Conservation (phyloP, 345 rosid genomes). For the Rubroshorea leprosula region DNA sequence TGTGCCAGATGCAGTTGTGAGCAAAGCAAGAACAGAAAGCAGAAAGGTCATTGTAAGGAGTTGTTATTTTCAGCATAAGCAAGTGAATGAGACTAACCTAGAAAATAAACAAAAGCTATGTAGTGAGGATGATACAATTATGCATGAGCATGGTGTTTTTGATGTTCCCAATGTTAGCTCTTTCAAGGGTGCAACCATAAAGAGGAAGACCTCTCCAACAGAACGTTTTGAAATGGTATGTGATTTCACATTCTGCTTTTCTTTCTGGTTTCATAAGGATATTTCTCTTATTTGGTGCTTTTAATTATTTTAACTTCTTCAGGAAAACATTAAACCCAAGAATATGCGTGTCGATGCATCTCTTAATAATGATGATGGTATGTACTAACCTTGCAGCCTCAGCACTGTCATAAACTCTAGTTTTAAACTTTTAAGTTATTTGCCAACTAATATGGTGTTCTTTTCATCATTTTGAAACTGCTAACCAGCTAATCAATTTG, state of each 20-base stretch:
- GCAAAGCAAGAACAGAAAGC: constrained; percentile 37
- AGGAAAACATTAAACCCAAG: constrained; percentile 57
- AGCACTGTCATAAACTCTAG: neutral
- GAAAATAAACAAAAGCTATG: constrained; percentile 28
- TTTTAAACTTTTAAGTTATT: neutral
- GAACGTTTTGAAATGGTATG: constrained; percentile 44
- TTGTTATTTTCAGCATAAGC: constrained; percentile 57
- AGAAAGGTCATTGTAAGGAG: constrained; percentile 54
- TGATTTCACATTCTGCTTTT: constrained; percentile 10
- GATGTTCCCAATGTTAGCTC: constrained; percentile 20
- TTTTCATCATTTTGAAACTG: constrained; percentile 8
- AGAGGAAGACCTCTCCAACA: constrained; percentile 48
- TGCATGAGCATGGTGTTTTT: constrained; percentile 23
- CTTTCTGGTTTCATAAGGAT: constrained; percentile 3
- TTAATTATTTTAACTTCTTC: constrained; percentile 23
- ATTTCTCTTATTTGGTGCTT: constrained; percentile 7
- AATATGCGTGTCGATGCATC: constrained; percentile 35
- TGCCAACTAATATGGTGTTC: neutral
- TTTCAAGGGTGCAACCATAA: constrained; percentile 26
- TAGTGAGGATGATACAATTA: constrained; percentile 23
- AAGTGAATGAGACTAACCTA: constrained; percentile 28
- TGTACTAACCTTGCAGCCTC: constrained; percentile 1
- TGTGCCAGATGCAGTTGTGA: constrained; percentile 25
- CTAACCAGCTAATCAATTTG: too few species aligned
- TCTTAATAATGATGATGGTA: constrained; percentile 30